Percentiles rank a stretch among this genome's conserved stretches.
phyloP scores from a whole-genome alignment of 768 basidiomycete species.

The Termitomyces sp. region DNA sequence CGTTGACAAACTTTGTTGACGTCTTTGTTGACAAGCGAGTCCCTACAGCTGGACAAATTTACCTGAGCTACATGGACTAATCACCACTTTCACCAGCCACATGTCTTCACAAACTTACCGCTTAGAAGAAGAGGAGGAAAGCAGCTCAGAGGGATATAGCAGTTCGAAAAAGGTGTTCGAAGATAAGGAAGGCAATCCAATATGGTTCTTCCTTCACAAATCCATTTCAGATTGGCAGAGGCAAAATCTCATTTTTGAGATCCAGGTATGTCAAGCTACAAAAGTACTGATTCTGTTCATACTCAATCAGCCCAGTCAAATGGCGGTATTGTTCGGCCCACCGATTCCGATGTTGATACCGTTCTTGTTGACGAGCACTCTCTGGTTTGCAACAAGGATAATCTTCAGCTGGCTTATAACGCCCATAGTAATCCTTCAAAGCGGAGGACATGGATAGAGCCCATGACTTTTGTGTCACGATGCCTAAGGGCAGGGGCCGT shows the following conservation, averaged over 20 bases:
- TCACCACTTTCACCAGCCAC: background rate
- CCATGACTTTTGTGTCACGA: slow-evolving; percentile 11
- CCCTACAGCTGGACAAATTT: no score
- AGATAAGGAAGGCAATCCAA: slow-evolving; percentile 18
- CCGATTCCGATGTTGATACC: slow-evolving; percentile 14
- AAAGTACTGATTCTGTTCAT: background rate
- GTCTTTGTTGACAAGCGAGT: no score
- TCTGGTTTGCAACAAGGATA: slow-evolving; percentile 3
- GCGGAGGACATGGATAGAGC: slow-evolving; percentile 15
- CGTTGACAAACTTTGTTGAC: no score
- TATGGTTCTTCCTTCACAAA: slow-evolving; percentile 28
- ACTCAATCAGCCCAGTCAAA: slow-evolving; percentile 5
- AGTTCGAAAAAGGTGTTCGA: slow-evolving; percentile 13
- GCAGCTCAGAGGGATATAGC: background rate
- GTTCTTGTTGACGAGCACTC: slow-evolving; percentile 16
- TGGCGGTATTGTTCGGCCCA: slow-evolving; percentile 15
- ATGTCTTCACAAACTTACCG: background rate
- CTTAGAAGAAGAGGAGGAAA: slow-evolving; percentile 7
- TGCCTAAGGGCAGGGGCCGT: slow-evolving; percentile 11
- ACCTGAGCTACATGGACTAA: no score
- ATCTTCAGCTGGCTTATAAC: slow-evolving; percentile 15
- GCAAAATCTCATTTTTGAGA: slow-evolving; percentile 19
- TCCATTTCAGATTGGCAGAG: slow-evolving; percentile 19
- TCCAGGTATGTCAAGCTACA: slow-evolving; percentile 23
- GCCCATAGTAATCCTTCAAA: slow-evolving; percentile 5